A percentile compares a stretch with the other conserved stretches of the same genome.
These are phyloP conservation scores for Melanomma pulvis-pyrius DNA, from an alignment of 495 filamentous ascomycete species.

Conservation along the genomic window DNA sequence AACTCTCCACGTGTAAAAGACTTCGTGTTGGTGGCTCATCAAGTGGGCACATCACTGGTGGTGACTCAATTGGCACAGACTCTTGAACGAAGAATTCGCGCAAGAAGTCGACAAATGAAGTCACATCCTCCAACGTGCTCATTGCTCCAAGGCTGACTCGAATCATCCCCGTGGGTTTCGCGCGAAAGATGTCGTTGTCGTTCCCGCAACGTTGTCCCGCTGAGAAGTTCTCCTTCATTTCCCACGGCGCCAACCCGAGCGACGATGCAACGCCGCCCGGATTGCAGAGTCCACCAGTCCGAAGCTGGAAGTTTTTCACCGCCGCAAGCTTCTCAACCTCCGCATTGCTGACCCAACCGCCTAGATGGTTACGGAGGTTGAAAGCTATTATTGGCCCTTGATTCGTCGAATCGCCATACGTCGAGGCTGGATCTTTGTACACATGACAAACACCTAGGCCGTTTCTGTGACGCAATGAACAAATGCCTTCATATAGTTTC, in stretches of 20 bases:
- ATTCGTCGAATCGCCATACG: slow-evolving; percentile 48
- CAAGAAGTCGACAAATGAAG: slow-evolving; percentile 69
- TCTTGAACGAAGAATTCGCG: slow-evolving; percentile 70
- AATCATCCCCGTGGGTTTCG: slow-evolving; percentile 86
- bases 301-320: slow-evolving; percentile 75
- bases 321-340: slow-evolving; percentile 84
- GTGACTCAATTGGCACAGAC: slow-evolving; percentile 12
- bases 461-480: slow-evolving; percentile 67
- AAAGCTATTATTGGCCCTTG: slow-evolving; percentile 86
- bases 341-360: slow-evolving; percentile 74
- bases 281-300: slow-evolving; percentile 88
- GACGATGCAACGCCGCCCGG: slow-evolving; percentile 77
- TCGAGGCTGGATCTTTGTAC: slow-evolving; percentile 54
- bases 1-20: slow-evolving; percentile 43
- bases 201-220: slow-evolving; percentile 68
- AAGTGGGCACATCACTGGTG: slow-evolving; percentile 22
- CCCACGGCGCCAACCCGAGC: slow-evolving; percentile 70
- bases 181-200: slow-evolving; percentile 77
- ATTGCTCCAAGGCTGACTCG: slow-evolving; percentile 84
- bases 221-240: slow-evolving; percentile 79
- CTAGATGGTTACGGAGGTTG: slow-evolving; percentile 69
- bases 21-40: slow-evolving; percentile 38
- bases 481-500: slow-evolving; percentile 61
- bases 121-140: slow-evolving; percentile 77
- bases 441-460: slow-evolving; percentile 64